A percentile compares a stretch with the other conserved stretches of the same genome.
Conservation (phyloP, 78 protist genomes). For the Tieghemostelium lacteum region DNA sequence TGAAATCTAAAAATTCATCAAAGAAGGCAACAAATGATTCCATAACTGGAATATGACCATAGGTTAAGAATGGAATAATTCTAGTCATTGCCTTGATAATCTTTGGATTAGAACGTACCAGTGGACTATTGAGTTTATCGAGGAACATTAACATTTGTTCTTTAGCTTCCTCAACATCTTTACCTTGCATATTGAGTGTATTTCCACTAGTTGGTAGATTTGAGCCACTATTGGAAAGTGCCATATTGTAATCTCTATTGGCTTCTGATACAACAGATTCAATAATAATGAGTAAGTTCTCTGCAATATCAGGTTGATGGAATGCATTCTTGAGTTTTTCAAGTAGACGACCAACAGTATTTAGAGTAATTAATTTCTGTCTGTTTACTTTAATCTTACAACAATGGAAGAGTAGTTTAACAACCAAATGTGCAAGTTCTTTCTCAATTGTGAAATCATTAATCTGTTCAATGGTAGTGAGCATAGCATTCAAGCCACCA, state of each 20-base stretch:
- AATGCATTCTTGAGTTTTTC: slow-evolving; percentile 45
- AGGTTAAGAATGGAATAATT: slow-evolving; percentile 87
- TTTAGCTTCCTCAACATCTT: slow-evolving; percentile 24
- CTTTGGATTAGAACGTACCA: slow-evolving; percentile 13
- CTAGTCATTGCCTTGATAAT: slow-evolving; percentile 74
- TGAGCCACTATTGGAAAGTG: neutral
- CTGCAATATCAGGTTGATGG: slow-evolving; percentile 59
- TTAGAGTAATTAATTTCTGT: slow-evolving; percentile 42
- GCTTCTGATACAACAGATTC: slow-evolving; percentile 52
- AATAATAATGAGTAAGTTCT: slow-evolving; percentile 6
- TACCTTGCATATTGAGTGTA: neutral
- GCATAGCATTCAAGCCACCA: slow-evolving; percentile 71
- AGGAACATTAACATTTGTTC: slow-evolving; percentile 66
- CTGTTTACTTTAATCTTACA: slow-evolving; percentile 67
- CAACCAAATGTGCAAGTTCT: slow-evolving; percentile 54
- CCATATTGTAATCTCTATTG: slow-evolving; percentile 20
- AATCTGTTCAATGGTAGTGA: neutral
- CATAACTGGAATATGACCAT: slow-evolving; percentile 51
- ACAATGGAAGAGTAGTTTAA: slow-evolving; percentile 54
- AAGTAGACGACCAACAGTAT: slow-evolving; percentile 29
- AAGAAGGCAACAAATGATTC: slow-evolving; percentile 29
- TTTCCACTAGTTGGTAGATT: neutral
- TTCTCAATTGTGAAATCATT: neutral
- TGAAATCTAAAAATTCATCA: neutral
- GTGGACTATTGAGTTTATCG: slow-evolving; percentile 56